Evolutionary conservation across 2,329 filamentous ascomycete genomes (phyloP).

Genomic region (Epichloe amarillans): DNA sequence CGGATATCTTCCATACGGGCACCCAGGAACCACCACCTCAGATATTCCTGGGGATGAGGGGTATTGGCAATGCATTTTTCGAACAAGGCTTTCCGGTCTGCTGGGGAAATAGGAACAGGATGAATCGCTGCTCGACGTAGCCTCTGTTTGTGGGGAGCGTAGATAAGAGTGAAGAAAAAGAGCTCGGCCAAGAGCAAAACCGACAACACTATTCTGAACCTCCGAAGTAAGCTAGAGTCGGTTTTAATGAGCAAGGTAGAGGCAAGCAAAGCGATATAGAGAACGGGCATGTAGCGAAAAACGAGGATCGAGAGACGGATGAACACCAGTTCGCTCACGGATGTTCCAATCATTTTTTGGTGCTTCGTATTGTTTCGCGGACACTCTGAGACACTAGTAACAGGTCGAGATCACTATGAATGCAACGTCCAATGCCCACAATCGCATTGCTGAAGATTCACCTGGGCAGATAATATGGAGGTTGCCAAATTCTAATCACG

Average conservation of each 20-base stretch:
- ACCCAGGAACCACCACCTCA: conserved; percentile 54
- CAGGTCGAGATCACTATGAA: not conserved
- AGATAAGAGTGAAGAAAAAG: conserved; percentile 29
- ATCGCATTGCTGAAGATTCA: no score
- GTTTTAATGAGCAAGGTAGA: conserved; percentile 9
- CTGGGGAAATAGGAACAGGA: conserved; percentile 26
- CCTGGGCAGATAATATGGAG: no score
- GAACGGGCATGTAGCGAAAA: conserved; percentile 29
- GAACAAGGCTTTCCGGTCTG: conserved; percentile 42
- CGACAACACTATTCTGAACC: conserved; percentile 10
- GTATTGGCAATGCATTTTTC: conserved; percentile 40
- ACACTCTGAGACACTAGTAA: not conserved
- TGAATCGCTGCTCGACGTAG: conserved; percentile 26
- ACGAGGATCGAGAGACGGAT: conserved; percentile 31
- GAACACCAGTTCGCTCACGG: conserved; percentile 25
- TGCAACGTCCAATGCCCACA: not conserved
- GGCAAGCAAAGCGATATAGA: conserved; percentile 22
- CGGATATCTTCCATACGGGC: conserved; percentile 43
- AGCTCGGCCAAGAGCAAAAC: conserved; percentile 25
- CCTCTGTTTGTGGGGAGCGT: conserved; percentile 26
- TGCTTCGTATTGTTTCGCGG: not conserved
- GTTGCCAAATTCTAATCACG: no score
- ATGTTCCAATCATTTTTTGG: conserved; percentile 24
- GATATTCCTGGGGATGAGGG: conserved; percentile 39
- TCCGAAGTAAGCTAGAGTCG: not conserved